These are phyloP conservation scores for Hyaloscypha variabilis DNA, from an alignment of 495 filamentous ascomycete genomes.

Conservation along the genomic window DNA sequence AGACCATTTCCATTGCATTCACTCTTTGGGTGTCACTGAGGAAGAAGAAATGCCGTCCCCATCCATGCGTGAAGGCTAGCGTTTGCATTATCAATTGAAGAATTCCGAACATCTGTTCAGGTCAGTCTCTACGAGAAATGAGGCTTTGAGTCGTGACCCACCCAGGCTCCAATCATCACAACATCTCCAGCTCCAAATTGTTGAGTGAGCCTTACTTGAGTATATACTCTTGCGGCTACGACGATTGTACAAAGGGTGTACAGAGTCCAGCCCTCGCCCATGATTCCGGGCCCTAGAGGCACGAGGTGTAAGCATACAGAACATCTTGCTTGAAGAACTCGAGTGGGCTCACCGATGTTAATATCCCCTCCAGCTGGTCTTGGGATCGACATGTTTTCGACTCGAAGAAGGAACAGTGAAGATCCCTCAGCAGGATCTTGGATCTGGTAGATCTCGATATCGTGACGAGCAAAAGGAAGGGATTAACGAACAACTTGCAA, in stretches of 20 bases:
- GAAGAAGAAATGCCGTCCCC: conserved; percentile 20
- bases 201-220: conserved; percentile 12
- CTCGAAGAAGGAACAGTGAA: background rate
- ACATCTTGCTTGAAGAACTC: background rate
- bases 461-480: background rate
- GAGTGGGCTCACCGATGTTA: conserved; percentile 9
- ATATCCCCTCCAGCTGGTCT: conserved; percentile 15
- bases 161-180: conserved; percentile 11
- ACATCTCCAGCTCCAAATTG: conserved; percentile 18
- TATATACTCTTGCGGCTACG: conserved; percentile 12
- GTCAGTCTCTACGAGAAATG: background rate
- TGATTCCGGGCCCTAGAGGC: conserved; percentile 6
- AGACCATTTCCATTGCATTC: conserved; percentile 3
- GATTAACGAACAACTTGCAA: background rate
- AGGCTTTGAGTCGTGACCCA: background rate
- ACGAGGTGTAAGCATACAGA: background rate
- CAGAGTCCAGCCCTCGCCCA: conserved; percentile 11
- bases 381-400: conserved; percentile 15
- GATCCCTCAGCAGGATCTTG: background rate
- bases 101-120: background rate
- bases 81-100: conserved; percentile 2
- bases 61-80: conserved; percentile 4
- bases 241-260: conserved; percentile 2
- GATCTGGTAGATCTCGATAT: background rate
- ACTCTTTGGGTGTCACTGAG: conserved; percentile 3